Conservation (phyloP, 2,329 filamentous ascomycete genomes). For the Truncatella angustata region DNA sequence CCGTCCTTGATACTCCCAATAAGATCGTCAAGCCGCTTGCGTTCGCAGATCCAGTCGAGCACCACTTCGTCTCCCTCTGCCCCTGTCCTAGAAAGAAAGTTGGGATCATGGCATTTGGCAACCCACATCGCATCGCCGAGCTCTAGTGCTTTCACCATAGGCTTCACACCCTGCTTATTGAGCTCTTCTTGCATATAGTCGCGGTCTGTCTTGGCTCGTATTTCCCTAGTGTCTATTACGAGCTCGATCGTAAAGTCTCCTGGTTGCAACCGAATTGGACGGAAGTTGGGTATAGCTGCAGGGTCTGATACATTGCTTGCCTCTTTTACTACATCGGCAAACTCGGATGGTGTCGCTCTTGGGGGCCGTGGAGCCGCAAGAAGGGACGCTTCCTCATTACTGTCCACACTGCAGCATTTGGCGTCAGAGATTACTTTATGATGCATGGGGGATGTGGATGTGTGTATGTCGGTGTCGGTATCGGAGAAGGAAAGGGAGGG, state of each 20-base stretch:
- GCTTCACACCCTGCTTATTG: constrained; percentile 60
- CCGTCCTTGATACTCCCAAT: constrained; percentile 80
- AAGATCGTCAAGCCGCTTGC: constrained; percentile 77
- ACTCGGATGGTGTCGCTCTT: constrained; percentile 19
- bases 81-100: constrained; percentile 53
- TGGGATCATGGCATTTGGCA: constrained; percentile 65
- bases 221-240: constrained; percentile 72
- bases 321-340: constrained; percentile 39
- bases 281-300: constrained; percentile 44
- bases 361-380: constrained; percentile 12
- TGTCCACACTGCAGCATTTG: too few relatives aligned
- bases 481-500: too few relatives aligned
- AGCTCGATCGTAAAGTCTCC: constrained; percentile 71
- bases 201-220: constrained; percentile 69
- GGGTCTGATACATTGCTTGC: constrained; percentile 25
- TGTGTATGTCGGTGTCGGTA: too few relatives aligned
- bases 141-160: constrained; percentile 67
- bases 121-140: constrained; percentile 79
- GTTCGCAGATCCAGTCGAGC: constrained; percentile 77
- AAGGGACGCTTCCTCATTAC: neutral
- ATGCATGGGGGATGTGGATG: too few relatives aligned
- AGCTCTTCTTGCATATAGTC: constrained; percentile 77
- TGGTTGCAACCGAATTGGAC: constrained; percentile 60
- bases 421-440: too few relatives aligned
- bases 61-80: constrained; percentile 68